Base-by-base conservation (phyloP, 1,139 yeast species). In the Geotrichum candidum region DNA sequence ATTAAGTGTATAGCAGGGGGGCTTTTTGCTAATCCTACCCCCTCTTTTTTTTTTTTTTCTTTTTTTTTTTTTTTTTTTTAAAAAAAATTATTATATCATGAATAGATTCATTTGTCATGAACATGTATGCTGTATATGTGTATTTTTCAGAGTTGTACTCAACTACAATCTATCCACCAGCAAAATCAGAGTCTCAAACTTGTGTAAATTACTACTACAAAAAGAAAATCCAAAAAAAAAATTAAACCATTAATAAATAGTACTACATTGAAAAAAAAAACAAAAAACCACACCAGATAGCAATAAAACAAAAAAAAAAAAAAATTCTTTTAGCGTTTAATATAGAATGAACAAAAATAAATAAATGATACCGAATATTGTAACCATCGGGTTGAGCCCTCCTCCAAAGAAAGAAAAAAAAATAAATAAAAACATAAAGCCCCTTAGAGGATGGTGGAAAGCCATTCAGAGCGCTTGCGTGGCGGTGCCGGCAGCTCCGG, bases 51-150 rank as follows among this genome's bases (percentile, higher is more conserved):
- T 56, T 56, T 61, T 53, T 54, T 41, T 61, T 38, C 23, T 63
- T 59, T 61, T 61, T 56, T 54, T 50, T 63, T 59, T 61, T 61
- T 56, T 56, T 61, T 53, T 54, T 41, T 61, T 38, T 38, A 35
- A 35, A 31, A 31, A 31, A 31, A 31, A 31, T 31, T 6, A 7
- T 7, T 31, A 31, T 31, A 31, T 31, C 35, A 31, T 31, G 35
- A 31, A 31, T 31, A 7, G 35, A 31, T 31, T 31, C 35, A 31
- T 6, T 7, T 31, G 7, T 10, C 7, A 31, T 18, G 18, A 1
- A 18, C 7, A 31, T 18, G 18, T 18, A 18, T 18, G 18, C 18
- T 33, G 38, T 33, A 33, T 33, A 33, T 33, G 38, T 9, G 11
- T 33, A 9, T 41, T 41, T 41, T 41, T 41, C 6, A 13, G 9